Conservation (phyloP, 208 protist genomes). For the Entamoeba dispar region DNA sequence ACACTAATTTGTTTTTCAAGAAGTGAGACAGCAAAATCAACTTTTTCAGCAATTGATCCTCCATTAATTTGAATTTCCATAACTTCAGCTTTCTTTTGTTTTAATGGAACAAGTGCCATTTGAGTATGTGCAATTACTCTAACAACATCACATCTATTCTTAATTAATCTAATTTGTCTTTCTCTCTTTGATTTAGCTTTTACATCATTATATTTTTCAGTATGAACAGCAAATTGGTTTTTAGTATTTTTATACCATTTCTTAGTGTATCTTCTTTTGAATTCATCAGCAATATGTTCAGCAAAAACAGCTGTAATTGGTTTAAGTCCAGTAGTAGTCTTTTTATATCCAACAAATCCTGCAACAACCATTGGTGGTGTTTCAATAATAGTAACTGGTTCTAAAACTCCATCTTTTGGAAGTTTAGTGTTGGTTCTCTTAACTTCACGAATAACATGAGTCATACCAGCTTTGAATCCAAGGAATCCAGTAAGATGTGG, state of each 20-base stretch:
- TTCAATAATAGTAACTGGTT: slow-evolving; percentile 92
- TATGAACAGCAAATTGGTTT: slow-evolving; percentile 54
- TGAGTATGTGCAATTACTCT: slow-evolving; percentile 93
- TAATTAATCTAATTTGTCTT: slow-evolving; percentile 61
- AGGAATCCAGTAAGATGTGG: slow-evolving; percentile 50
- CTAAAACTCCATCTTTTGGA: slow-evolving; percentile 91
- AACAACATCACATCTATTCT: slow-evolving; percentile 76
- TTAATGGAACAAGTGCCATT: slow-evolving; percentile 59
- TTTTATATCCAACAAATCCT: slow-evolving; percentile 87
- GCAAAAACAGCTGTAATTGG: slow-evolving; percentile 88
- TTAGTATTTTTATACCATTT: slow-evolving; percentile 88
- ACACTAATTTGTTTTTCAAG: slow-evolving; percentile 85
- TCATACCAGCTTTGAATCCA: slow-evolving; percentile 97
- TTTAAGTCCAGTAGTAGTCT: slow-evolving; percentile 77
- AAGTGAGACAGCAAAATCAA: slow-evolving; percentile 63
- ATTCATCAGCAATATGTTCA: slow-evolving; percentile 68
- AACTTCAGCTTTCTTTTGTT: slow-evolving; percentile 90
- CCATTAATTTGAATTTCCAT: slow-evolving; percentile 98
- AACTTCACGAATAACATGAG: slow-evolving; percentile 90
- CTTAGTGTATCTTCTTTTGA: slow-evolving; percentile 89
- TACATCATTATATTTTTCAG: slow-evolving; percentile 29
- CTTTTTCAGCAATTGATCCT: slow-evolving; percentile 73
- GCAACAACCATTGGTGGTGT: slow-evolving; percentile 84
- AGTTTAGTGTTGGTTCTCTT: slow-evolving; percentile 71
- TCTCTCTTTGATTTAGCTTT: background rate